These are phyloP conservation scores for Eryngium alpinum DNA, from an alignment of 140 eudicot genomes.

Conservation along the genomic window DNA sequence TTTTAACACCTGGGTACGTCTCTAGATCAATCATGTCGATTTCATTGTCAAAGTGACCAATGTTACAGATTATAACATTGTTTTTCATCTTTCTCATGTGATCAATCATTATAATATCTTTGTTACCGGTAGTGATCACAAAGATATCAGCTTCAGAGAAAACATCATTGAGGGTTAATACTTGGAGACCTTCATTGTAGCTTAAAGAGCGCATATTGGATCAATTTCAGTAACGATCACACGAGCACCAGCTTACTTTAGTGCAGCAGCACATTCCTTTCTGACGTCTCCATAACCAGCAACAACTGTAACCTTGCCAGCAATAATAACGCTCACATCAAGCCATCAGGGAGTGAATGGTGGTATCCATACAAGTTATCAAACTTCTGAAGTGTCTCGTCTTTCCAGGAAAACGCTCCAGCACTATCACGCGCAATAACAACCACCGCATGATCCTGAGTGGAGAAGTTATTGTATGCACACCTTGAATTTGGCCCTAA, in stretches of 20 bases:
- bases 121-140: conserved; percentile 90
- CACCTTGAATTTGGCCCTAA: conserved; percentile 96
- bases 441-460: conserved; percentile 90
- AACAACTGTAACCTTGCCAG: conserved; percentile 62
- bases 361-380: conserved; percentile 81
- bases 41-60: conserved; percentile 70
- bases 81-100: conserved; percentile 89
- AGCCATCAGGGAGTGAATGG: conserved; percentile 19
- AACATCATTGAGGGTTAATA: conserved; percentile 54
- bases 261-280: conserved; percentile 83
- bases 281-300: conserved; percentile 89
- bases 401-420: conserved; percentile 79
- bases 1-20: conserved; percentile 57
- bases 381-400: conserved; percentile 71
- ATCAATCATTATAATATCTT: conserved; percentile 88
- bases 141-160: conserved; percentile 75
- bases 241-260: conserved; percentile 45
- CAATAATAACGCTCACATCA: conserved; percentile 46
- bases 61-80: conserved; percentile 88
- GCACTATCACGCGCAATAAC: conserved; percentile 78
- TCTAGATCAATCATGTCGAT: conserved; percentile 66
- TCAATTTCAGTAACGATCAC: conserved; percentile 59
- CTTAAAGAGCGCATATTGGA: conserved; percentile 86
- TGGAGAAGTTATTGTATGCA: conserved; percentile 89
- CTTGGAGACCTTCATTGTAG: conserved; percentile 75